Evolutionary conservation across 345 rosid genomes (phyloP), one percentile per base, ranked within the genome.

Genomic region (Salix brachista): DNA sequence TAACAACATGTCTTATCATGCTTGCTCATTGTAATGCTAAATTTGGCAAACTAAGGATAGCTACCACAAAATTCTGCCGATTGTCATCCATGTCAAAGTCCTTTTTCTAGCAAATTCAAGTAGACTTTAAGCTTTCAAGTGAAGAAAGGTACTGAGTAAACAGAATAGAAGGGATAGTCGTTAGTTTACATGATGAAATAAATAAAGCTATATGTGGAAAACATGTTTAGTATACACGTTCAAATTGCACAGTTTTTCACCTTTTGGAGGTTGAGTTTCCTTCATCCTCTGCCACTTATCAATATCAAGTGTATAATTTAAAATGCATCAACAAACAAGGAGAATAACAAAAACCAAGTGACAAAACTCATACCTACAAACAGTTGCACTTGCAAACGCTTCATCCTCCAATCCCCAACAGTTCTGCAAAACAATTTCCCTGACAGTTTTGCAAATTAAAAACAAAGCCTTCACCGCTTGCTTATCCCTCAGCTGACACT

Each of bases 351-450:
- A 67, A 34, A 65, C 69, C 28, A 73, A 61, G 67, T n/a, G 70
- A 65, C 17, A 28, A 70, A 62, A n/a, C 54, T 42, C 70, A 69
- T 91, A 96, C 99, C 97, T 84, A 85, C 90, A 94, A 80, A 82
- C 82, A 71, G 76, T 73, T 19, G 93, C 90, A 46, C 83, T 73
- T 78, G 82, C 75, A 90, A 96, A 91, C 50, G 83, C 77, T 52
- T 90, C 97, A 81, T 94, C 79, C 72, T 90, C 93, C 83, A 94
- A 83, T 78, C 99, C 97, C 98, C 98, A 94, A 83, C 98, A 94
- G 73, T 94, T 91, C 75, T 91, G 97, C 46, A 94, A 62, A 70
- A 87, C 85, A 67, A 96, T 69, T 71, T 92, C 97, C 86, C 87
- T 89, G 32, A 89, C 94, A 19, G 87, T 84, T 80, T 85, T 89